Percentiles rank a stretch among this genome's conserved stretches.
These are phyloP conservation scores for Rhazya stricta DNA, from an alignment of 257 asterid genomes.

Conservation along the genomic window DNA sequence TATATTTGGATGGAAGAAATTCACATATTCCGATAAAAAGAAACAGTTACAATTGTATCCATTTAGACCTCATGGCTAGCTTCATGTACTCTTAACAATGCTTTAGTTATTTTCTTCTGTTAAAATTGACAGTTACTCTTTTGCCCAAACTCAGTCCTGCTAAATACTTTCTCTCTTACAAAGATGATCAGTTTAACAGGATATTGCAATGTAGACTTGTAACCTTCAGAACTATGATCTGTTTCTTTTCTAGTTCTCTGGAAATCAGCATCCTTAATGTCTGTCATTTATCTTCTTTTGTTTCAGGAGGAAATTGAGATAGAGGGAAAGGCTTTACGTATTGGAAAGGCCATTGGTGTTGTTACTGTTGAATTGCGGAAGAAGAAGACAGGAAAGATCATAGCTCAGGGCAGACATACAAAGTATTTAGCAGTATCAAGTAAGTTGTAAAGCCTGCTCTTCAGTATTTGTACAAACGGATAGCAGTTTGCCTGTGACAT, in stretches of 20 bases:
- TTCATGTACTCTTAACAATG: not conserved
- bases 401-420: conserved; percentile 87
- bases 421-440: conserved; percentile 55
- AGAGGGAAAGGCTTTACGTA: conserved; percentile 61
- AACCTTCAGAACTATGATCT: not conserved
- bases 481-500: too few relatives aligned
- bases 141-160: too few relatives aligned
- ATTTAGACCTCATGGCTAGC: not conserved
- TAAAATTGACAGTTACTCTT: not conserved
- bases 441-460: conserved; percentile 40
- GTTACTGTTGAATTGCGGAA: conserved; percentile 66
- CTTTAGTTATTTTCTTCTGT: not conserved
- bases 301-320: conserved; percentile 81
- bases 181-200: not conserved
- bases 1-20: not conserved
- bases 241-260: not conserved
- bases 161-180: not conserved
- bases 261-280: not conserved
- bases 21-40: not conserved
- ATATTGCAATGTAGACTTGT: not conserved
- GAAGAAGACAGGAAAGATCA: conserved; percentile 57
- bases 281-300: not conserved
- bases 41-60: not conserved
- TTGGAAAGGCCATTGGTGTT: conserved; percentile 71
- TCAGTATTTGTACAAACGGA: too few relatives aligned